These are phyloP conservation scores for Boletus patriciae DNA, from an alignment of 768 basidiomycete genomes.

Conservation along the genomic window DNA sequence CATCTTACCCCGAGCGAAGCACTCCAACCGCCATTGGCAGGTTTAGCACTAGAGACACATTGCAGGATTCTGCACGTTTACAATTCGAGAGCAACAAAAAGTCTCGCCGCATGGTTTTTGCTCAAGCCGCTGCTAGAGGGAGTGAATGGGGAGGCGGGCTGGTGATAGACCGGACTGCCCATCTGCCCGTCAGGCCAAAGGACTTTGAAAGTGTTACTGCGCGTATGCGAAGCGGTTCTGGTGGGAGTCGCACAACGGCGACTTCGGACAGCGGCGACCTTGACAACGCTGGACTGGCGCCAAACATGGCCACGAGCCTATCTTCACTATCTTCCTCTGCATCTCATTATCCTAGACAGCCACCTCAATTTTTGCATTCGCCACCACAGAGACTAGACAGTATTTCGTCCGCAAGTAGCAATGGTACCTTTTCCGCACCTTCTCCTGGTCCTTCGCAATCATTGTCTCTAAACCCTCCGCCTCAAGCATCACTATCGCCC, in stretches of 20 bases:
- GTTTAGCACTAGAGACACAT: conserved; percentile 69
- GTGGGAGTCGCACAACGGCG: conserved; percentile 72
- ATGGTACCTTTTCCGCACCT: conserved; percentile 38
- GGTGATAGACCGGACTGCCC: conserved; percentile 44
- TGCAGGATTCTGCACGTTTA: conserved; percentile 76
- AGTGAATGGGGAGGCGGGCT: conserved; percentile 54
- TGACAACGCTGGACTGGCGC: conserved; percentile 44
- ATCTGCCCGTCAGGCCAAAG: conserved; percentile 47
- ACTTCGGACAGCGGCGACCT: conserved; percentile 74
- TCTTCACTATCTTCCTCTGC: conserved; percentile 65
- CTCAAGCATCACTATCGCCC: conserved; percentile 61
- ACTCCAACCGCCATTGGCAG: conserved; percentile 38
- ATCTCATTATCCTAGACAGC: conserved; percentile 48
- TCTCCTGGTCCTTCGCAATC: conserved; percentile 40
- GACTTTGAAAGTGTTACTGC: conserved; percentile 41
- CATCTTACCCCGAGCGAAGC: neutral
- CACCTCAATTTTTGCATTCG: conserved; percentile 41
- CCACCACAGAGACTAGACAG: conserved; percentile 39
- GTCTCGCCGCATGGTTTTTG: conserved; percentile 65
- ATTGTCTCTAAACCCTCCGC: conserved; percentile 37
- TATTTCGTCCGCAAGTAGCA: conserved; percentile 34
- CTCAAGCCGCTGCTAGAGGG: conserved; percentile 69
- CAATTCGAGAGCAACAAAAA: conserved; percentile 83
- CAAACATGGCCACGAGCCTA: conserved; percentile 44
- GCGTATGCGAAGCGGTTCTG: conserved; percentile 78